phyloP scores from a whole-genome alignment of 2,329 filamentous ascomycete species.

The Cladophialophora carrionii region DNA sequence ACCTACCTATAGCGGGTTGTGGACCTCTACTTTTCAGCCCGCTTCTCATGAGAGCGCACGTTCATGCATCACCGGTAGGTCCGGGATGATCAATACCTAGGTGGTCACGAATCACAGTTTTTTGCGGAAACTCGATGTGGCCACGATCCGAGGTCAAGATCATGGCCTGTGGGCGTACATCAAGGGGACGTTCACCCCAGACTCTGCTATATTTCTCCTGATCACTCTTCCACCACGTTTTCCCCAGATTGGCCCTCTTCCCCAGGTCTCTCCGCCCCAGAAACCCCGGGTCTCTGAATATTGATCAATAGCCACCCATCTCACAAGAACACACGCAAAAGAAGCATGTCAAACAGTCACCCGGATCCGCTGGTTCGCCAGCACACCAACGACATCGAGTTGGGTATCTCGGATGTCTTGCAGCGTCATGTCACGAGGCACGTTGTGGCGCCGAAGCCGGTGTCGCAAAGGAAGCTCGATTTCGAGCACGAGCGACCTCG shows the following conservation, averaged over 20 bases:
- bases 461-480: constrained; percentile 59
- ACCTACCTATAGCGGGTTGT: constrained; percentile 9
- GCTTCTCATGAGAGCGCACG: background rate
- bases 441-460: constrained; percentile 55
- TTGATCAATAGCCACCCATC: constrained; percentile 9
- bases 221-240: constrained; percentile 12
- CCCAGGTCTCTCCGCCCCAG: constrained; percentile 3
- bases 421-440: constrained; percentile 56
- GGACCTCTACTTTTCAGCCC: constrained; percentile 3
- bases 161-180: constrained; percentile 10
- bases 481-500: constrained; percentile 59
- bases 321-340: background rate
- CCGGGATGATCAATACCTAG: constrained; percentile 5
- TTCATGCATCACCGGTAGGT: constrained; percentile 11
- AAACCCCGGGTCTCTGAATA: constrained; percentile 15
- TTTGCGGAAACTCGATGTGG: constrained; percentile 3
- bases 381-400: constrained; percentile 47
- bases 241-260: constrained; percentile 13
- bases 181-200: constrained; percentile 12
- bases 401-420: constrained; percentile 59
- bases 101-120: constrained; percentile 12
- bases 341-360: constrained; percentile 6
- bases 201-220: constrained; percentile 6
- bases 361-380: constrained; percentile 31
- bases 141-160: constrained; percentile 5